Evolutionary conservation across 148 eudicot species (phyloP).

Genomic region (Cornus controversa): DNA sequence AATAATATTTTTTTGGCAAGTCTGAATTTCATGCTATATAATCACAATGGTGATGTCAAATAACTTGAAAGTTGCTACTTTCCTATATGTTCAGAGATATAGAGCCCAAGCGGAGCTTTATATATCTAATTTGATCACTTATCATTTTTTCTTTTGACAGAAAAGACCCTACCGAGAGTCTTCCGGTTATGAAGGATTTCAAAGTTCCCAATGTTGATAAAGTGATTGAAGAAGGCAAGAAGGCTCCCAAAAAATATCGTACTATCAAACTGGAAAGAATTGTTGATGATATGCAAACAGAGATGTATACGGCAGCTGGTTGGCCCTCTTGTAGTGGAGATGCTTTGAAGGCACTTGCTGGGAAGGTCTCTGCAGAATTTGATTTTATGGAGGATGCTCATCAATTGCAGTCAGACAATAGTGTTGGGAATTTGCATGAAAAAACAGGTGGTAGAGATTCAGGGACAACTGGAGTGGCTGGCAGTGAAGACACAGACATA

Average conservation of each 20-base stretch:
- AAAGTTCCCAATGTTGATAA: constrained; percentile 72
- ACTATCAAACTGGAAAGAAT: constrained; percentile 58
- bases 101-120: background rate
- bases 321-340: constrained; percentile 97
- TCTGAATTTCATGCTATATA: background rate
- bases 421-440: constrained; percentile 17
- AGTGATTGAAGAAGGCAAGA: constrained; percentile 87
- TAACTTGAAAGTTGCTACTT: background rate
- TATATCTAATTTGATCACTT: background rate
- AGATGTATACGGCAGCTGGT: constrained; percentile 73
- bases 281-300: constrained; percentile 47
- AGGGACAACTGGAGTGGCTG: background rate
- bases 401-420: constrained; percentile 25
- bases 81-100: background rate
- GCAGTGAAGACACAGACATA: constrained; percentile 21
- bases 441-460: constrained; percentile 11
- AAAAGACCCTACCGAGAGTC: constrained; percentile 55
- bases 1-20: too few relatives aligned
- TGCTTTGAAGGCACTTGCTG: constrained; percentile 76
- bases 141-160: constrained; percentile 31
- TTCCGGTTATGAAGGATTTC: constrained; percentile 62
- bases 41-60: background rate
- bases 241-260: constrained; percentile 61
- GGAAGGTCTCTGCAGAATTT: constrained; percentile 87
- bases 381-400: constrained; percentile 46